Percentiles rank a stretch among this genome's conserved stretches.
These are phyloP conservation scores for Beauveria caledonica DNA, from an alignment of 2,329 filamentous ascomycete species.

Conservation along the genomic window DNA sequence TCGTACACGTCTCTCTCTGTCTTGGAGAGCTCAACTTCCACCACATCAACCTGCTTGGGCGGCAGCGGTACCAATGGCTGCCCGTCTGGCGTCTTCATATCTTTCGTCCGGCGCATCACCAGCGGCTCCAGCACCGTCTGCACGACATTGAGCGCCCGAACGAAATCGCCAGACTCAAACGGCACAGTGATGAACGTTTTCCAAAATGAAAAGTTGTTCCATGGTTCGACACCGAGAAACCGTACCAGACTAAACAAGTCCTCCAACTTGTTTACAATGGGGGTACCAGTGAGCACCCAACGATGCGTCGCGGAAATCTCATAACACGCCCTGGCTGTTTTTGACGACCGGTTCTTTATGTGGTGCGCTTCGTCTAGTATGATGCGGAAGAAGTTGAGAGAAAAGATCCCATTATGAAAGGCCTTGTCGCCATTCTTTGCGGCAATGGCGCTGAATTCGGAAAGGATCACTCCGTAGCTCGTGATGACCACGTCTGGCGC, in stretches of 20 bases:
- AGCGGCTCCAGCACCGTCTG: conserved; percentile 93
- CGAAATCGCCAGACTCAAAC: conserved; percentile 91
- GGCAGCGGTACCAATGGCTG: conserved; percentile 69
- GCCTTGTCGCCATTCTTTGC: conserved; percentile 57
- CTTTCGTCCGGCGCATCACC: conserved; percentile 91
- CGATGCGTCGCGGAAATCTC: conserved; percentile 77
- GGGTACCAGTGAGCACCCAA: conserved; percentile 91
- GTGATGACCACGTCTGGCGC: conserved; percentile 91
- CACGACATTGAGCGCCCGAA: conserved; percentile 89
- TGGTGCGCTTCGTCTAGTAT: conserved; percentile 93
- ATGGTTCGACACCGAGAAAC: conserved; percentile 90
- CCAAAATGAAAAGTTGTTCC: conserved; percentile 99
- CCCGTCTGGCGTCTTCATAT: conserved; percentile 92
- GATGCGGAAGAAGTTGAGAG: conserved; percentile 85
- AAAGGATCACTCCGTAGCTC: conserved; percentile 85
- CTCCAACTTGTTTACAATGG: conserved; percentile 91
- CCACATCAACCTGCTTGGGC: conserved; percentile 71
- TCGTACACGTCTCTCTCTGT: conserved; percentile 88
- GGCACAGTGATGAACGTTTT: conserved; percentile 97
- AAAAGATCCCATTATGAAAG: conserved; percentile 70
- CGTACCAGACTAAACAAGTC: conserved; percentile 89
- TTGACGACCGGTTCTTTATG: conserved; percentile 85
- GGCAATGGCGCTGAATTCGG: conserved; percentile 69
- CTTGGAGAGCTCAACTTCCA: conserved; percentile 77
- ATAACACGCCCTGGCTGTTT: conserved; percentile 92